phyloP scores from a whole-genome alignment of 441 rosid species.

The Pelargonium exstipulatum region DNA sequence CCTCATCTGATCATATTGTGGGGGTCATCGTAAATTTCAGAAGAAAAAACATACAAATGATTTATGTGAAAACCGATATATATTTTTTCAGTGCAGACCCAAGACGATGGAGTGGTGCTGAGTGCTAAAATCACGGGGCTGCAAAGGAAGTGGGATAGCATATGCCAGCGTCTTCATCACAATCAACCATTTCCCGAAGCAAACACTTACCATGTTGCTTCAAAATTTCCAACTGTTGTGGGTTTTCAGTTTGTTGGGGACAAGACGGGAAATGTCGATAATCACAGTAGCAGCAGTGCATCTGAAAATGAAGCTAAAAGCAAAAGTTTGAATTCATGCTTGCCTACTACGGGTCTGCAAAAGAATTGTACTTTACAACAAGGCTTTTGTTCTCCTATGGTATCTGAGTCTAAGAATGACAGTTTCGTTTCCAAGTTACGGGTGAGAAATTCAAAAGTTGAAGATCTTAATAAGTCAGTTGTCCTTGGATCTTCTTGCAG shows the following conservation, averaged over 20 bases:
- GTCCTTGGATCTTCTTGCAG: slow-evolving; percentile 21
- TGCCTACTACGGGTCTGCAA: slow-evolving; percentile 21
- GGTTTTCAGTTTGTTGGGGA: slow-evolving; percentile 34
- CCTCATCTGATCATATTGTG: no score
- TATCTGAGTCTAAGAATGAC: slow-evolving; percentile 21
- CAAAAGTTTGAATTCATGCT: slow-evolving; percentile 20
- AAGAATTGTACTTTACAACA: slow-evolving; percentile 20
- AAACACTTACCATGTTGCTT: slow-evolving; percentile 17
- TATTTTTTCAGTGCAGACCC: slow-evolving; percentile 62
- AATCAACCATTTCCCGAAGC: slow-evolving; percentile 21
- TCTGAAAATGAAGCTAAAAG: slow-evolving; percentile 16
- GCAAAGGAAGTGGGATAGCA: slow-evolving; percentile 42
- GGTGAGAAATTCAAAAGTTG: slow-evolving; percentile 32
- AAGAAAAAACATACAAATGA: no score
- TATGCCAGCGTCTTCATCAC: slow-evolving; percentile 38
- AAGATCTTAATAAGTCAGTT: slow-evolving; percentile 19
- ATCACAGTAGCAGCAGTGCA: slow-evolving; percentile 21
- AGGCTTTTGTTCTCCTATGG: slow-evolving; percentile 20
- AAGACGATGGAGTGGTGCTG: slow-evolving; percentile 39
- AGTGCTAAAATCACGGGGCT: slow-evolving; percentile 30
- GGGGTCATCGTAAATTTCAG: no score
- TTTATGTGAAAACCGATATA: slow-evolving; percentile 15
- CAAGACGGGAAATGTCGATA: slow-evolving; percentile 24
- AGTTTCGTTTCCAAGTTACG: slow-evolving; percentile 25
- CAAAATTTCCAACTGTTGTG: slow-evolving; percentile 26